A percentile compares a stretch with the other conserved stretches of the same genome.
Conservation (phyloP, 768 basidiomycete genomes). For the Macrolepiota albuminosa region DNA sequence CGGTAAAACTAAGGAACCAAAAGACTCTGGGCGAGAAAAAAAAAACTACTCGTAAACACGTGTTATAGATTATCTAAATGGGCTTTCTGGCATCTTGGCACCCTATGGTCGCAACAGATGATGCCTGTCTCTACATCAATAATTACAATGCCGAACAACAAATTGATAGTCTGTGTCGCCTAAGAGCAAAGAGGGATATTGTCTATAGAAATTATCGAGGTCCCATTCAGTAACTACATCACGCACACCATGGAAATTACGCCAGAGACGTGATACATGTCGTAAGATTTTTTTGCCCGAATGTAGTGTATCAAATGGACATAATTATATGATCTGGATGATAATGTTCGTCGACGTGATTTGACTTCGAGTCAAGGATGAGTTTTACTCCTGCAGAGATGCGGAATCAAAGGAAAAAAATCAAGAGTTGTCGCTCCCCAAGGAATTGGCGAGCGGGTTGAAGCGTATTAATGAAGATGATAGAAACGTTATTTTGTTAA, state of each 20-base stretch:
- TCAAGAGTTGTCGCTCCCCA: background rate
- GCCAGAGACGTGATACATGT: background rate
- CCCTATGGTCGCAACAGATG: background rate
- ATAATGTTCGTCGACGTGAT: background rate
- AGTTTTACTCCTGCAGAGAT: background rate
- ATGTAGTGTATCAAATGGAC: background rate
- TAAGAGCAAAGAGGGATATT: background rate
- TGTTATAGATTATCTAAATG: too few relatives aligned
- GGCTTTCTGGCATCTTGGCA: too few relatives aligned
- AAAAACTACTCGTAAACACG: too few relatives aligned
- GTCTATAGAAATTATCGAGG: background rate
- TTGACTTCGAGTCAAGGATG: background rate
- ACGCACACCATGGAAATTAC: background rate
- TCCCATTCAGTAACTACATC: background rate
- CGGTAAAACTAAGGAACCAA: too few relatives aligned
- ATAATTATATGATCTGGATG: background rate
- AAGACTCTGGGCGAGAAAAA: too few relatives aligned
- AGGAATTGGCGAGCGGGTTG: background rate
- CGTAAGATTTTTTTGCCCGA: constrained; percentile 1
- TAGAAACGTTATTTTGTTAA: too few relatives aligned
- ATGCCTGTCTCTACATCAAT: too few relatives aligned
- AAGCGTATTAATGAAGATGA: too few relatives aligned
- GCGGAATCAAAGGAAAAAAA: background rate
- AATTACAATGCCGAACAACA: background rate
- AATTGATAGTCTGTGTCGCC: background rate